A percentile compares a stretch with the other conserved stretches of the same genome.
These are phyloP conservation scores for Phenoliferia sp. DNA, from an alignment of 1,284 basidiomycete genomes.

Conservation along the genomic window DNA sequence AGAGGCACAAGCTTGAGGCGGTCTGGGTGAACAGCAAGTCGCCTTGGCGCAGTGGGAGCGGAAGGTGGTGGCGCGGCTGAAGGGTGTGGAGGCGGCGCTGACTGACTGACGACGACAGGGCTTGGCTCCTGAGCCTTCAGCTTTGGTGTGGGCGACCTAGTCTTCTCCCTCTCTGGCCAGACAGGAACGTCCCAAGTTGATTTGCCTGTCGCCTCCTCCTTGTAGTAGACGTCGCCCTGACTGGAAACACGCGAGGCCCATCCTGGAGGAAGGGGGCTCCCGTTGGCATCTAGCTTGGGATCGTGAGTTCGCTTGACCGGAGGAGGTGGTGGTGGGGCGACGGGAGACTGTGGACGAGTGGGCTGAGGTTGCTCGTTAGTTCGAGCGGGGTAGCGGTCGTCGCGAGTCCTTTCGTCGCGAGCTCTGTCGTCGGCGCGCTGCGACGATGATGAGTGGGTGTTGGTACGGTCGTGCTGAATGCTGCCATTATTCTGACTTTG, in stretches of 20 bases:
- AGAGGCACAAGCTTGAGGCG: neutral
- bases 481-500: too few species aligned
- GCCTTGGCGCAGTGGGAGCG: neutral
- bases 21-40: neutral
- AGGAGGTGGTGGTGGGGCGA: neutral
- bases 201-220: conserved; percentile 17
- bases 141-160: too few species aligned
- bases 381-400: too few species aligned
- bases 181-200: conserved; percentile 25
- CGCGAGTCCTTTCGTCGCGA: too few species aligned
- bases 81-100: neutral
- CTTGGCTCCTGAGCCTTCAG: neutral
- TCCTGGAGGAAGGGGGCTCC: conserved; percentile 14
- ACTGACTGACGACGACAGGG: neutral
- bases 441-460: too few species aligned
- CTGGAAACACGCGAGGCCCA: conserved; percentile 25
- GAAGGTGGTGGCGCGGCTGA: neutral
- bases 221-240: conserved; percentile 25
- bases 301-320: conserved; percentile 12
- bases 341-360: neutral
- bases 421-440: too few species aligned
- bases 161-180: neutral
- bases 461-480: too few species aligned
- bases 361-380: too few species aligned
- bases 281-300: conserved; percentile 14